A percentile compares a stretch with the other conserved stretches of the same genome.
phyloP scores from a whole-genome alignment of 208 protist genomes.

The Crithidia brevicula region DNA sequence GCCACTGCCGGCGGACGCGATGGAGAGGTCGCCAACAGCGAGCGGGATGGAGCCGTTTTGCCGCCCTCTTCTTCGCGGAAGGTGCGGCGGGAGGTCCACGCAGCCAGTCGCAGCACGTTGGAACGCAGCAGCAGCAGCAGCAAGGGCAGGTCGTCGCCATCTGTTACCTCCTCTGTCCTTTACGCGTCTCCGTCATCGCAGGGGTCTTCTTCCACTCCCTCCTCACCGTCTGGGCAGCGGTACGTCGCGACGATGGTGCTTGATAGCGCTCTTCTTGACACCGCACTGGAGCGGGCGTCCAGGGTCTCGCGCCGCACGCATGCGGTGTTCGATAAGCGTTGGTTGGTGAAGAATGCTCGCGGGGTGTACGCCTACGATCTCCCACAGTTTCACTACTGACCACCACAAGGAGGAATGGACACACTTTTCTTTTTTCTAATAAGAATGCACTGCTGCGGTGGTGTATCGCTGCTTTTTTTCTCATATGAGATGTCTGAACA shows the following conservation, averaged over 20 bases:
- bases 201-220: not conserved
- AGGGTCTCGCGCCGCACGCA: not conserved
- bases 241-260: conserved; percentile 25
- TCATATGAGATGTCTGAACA: no score
- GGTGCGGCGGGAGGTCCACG: not conserved
- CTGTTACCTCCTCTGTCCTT: not conserved
- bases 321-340: conserved; percentile 25
- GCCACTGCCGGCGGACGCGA: not conserved
- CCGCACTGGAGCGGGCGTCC: not conserved
- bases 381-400: conserved; percentile 31
- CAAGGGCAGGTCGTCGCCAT: not conserved
- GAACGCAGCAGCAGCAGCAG: not conserved
- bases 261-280: conserved; percentile 14
- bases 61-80: no score
- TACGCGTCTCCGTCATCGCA: not conserved
- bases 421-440: no score
- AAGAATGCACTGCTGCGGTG: no score
- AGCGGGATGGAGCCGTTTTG: no score
- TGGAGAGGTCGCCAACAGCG: not conserved
- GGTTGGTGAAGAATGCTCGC: conserved; percentile 15
- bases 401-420: no score
- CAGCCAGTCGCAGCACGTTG: not conserved
- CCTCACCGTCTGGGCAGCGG: conserved; percentile 2
- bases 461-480: no score
- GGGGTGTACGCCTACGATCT: conserved; percentile 30